These are phyloP conservation scores for Articulospora tetracladia DNA, from an alignment of 495 filamentous ascomycete species.

Conservation along the genomic window DNA sequence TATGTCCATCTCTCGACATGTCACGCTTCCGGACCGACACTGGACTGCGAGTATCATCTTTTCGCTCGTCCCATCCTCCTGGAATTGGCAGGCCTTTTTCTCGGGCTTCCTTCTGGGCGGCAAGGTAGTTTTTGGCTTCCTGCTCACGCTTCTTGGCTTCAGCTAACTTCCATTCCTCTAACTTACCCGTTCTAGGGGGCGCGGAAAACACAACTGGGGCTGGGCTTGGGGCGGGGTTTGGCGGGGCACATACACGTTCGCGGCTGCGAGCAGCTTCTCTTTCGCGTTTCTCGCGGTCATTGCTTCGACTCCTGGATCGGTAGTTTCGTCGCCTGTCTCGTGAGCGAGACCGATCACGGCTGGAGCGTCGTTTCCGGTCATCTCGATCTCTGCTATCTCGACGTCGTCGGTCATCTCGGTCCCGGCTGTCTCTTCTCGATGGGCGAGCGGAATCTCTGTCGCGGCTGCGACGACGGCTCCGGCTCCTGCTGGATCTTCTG, in stretches of 20 bases:
- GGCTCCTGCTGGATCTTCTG: slow-evolving; percentile 13
- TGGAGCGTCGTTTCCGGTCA: slow-evolving; percentile 13
- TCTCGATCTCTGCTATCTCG: slow-evolving; percentile 17
- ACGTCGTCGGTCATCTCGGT: slow-evolving; percentile 9
- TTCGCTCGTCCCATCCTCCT: slow-evolving; percentile 2
- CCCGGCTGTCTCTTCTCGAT: slow-evolving; percentile 15
- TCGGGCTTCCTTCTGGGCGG: slow-evolving; percentile 46
- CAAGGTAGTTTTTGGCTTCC: slow-evolving; percentile 54
- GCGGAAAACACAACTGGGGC: background rate
- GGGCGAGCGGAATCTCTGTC: slow-evolving; percentile 19
- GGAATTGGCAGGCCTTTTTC: slow-evolving; percentile 47
- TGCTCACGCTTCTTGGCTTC: slow-evolving; percentile 53
- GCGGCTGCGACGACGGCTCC: slow-evolving; percentile 14
- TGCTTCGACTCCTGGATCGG: slow-evolving; percentile 22
- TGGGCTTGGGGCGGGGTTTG: background rate
- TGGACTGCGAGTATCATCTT: slow-evolving; percentile 15
- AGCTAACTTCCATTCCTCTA: slow-evolving; percentile 46
- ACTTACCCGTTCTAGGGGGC: background rate
- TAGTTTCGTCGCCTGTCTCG: slow-evolving; percentile 24
- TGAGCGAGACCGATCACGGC: slow-evolving; percentile 25
- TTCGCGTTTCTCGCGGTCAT: slow-evolving; percentile 30
- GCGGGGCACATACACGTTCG: slow-evolving; percentile 7
- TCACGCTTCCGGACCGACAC: slow-evolving; percentile 16
- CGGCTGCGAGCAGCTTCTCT: slow-evolving; percentile 24
- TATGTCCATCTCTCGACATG: slow-evolving; percentile 14